Evolutionary conservation across 2,329 filamentous ascomycete species (phyloP), one percentile per base, ranked within the genome.

Genomic region (Exutisphaerella laricina): DNA sequence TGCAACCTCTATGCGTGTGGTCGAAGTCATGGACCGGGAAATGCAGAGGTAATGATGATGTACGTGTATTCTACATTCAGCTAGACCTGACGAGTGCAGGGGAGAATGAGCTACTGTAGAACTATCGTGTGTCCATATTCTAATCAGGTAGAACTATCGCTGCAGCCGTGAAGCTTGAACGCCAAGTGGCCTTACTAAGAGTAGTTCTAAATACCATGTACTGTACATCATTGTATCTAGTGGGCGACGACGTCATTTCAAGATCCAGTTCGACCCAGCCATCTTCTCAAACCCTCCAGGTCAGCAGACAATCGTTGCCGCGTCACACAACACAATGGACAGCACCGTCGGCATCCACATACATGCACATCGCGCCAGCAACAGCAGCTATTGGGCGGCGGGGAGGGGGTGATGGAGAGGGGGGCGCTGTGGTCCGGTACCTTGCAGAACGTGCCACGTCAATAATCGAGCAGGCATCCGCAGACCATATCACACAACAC

Each of bases 371-470:
- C 33, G 14, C 33, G 20, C 33, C 17, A 21, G 23, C 33, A 35
- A n/a, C 17, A 21, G n/a, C 10, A 21, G 17, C 4, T n/a, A 35
- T 23, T 35, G 33, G 33, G 33, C 14, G 30, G 30, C 8, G 20
- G 8, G 30, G 14, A n/a, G n/a, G n/a, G n/a, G n/a, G n/a, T n/a
- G n/a, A n/a, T n/a, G n/a, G n/a, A n/a, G n/a, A n/a, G n/a, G n/a
- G n/a, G n/a, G n/a, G n/a, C n/a, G n/a, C n/a, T n/a, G 20, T 21
- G 20, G 4, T 8, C 9, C 29, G 38, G 39, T 41, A 18, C 43
- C 26, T 37, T 33, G 39, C 43, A 31, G n/a, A n/a, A n/a, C 26
- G 16, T 46, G 43, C 43, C 43, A 41, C 43, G 43, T 46, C 43
- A 34, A 17, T 16, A 12, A 35, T 22, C 21, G 13, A 40, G 36